These are phyloP conservation scores for Phytophthora pistaciae DNA, from an alignment of 352 stramenopile genomes.

Conservation along the genomic window DNA sequence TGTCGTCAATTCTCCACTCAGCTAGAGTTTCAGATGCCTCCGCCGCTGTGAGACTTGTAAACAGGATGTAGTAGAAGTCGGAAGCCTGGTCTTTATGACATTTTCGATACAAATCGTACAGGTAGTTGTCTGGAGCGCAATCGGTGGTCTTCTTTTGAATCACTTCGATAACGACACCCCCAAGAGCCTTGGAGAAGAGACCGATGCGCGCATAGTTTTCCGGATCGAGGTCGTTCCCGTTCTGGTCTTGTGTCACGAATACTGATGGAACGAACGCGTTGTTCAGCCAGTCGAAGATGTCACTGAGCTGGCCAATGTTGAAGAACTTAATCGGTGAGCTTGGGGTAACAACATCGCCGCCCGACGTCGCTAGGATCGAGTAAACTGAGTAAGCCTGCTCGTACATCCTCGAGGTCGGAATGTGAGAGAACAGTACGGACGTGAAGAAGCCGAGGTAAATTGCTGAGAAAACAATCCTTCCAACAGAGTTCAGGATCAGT, in stretches of 20 bases:
- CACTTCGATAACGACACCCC: constrained; percentile 42
- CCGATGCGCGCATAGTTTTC: constrained; percentile 42
- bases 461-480: constrained; percentile 41
- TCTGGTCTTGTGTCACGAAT: constrained; percentile 65
- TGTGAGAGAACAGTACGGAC: constrained; percentile 51
- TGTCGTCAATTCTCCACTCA: constrained; percentile 25
- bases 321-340: constrained; percentile 53
- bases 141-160: constrained; percentile 6
- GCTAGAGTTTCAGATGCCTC: constrained; percentile 25
- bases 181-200: constrained; percentile 51
- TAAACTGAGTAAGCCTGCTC: constrained; percentile 39
- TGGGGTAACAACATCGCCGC: constrained; percentile 45
- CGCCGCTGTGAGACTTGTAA: constrained; percentile 34
- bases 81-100: not conserved
- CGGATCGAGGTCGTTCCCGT: constrained; percentile 32
- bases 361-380: constrained; percentile 40
- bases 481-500: constrained; percentile 35
- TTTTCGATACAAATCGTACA: constrained; percentile 38
- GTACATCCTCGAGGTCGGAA: constrained; percentile 43
- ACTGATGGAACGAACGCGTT: constrained; percentile 48
- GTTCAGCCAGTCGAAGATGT: constrained; percentile 54
- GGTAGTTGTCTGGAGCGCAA: constrained; percentile 30
- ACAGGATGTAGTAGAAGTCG: constrained; percentile 22
- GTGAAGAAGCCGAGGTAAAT: constrained; percentile 54
- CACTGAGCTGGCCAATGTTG: constrained; percentile 46